Evolutionary conservation across 495 filamentous ascomycete species (phyloP), one percentile per base, ranked within the genome.

Genomic region (Jackrogersella minutella): DNA sequence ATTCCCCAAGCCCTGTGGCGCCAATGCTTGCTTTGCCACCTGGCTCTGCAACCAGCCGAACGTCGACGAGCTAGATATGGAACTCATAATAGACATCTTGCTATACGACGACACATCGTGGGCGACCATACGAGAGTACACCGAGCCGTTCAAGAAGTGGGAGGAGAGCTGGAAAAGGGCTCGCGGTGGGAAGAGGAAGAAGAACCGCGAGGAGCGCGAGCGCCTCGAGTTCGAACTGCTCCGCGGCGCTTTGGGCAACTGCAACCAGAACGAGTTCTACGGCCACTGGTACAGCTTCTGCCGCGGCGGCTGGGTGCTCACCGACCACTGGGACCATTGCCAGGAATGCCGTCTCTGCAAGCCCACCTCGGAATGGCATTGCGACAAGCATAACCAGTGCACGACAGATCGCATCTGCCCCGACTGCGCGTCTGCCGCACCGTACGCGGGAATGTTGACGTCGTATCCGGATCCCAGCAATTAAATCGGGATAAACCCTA

Each of bases 251-350:
- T 33, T 74, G n/a, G 72, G 72, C 13, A 68, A 64, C 17, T 62
- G 39, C 17, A 74, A 66, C 21, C 57, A 61, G 46, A 64, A 69
- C 33, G 72, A 66, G 47, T 74, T 74, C 41, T 7, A 71, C 28
- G 72, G 72, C 14, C 58, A 66, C 49, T 67, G 70, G 44, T 74
- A 74, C 41, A 73, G 72, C 56, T 74, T 74, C 39, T 74, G 72
- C 30, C 53, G 46, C 24, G 63, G 72, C 16, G 51, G 68, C 8
- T 74, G 72, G 72, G 64, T 73, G 14, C 9, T 43, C 4, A 44
- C 58, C 7, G 58, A 71, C 13, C 44, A 50, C n/a, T 68, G 64
- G 64, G 46, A 65, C 2, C 72, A 74, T 30, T 74, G 72, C 47
- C 49, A 67, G 13, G 70, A 74, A 55, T 74, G 72, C 33, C 64